These are phyloP conservation scores for Boletus fagicola DNA, from an alignment of 768 basidiomycete genomes.

Conservation along the genomic window DNA sequence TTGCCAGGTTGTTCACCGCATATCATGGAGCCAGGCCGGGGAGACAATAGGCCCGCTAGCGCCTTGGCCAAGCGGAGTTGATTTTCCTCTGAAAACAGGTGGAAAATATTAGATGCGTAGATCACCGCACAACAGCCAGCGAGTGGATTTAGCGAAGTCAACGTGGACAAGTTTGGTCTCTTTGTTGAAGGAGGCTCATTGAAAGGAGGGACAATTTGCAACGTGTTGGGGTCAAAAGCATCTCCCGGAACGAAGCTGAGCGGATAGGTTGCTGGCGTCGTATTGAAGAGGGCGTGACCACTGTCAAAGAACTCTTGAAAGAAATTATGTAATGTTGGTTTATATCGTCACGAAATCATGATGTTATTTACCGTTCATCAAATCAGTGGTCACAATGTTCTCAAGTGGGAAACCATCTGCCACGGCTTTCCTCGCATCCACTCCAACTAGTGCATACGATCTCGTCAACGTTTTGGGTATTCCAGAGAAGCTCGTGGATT, in stretches of 20 bases:
- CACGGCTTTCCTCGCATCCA: slow-evolving; percentile 40
- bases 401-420: slow-evolving; percentile 42
- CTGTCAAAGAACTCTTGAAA: slow-evolving; percentile 53
- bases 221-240: slow-evolving; percentile 44
- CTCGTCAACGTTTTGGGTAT: background rate
- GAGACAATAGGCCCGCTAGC: slow-evolving; percentile 30
- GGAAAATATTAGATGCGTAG: slow-evolving; percentile 49
- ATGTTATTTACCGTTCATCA: slow-evolving; percentile 32
- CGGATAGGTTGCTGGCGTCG: slow-evolving; percentile 51
- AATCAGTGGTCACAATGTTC: slow-evolving; percentile 42
- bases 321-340: background rate
- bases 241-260: slow-evolving; percentile 54
- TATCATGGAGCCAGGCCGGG: slow-evolving; percentile 31
- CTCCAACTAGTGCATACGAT: slow-evolving; percentile 17
- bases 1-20: slow-evolving; percentile 27
- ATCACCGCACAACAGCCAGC: slow-evolving; percentile 49
- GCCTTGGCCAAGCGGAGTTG: slow-evolving; percentile 29
- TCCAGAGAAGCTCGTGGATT: background rate
- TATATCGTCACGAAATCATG: background rate
- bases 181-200: slow-evolving; percentile 23
- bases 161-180: slow-evolving; percentile 29
- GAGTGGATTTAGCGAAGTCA: slow-evolving; percentile 47
- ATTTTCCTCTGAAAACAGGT: slow-evolving; percentile 31
- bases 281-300: slow-evolving; percentile 60
- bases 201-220: slow-evolving; percentile 36